Evolutionary conservation across 495 filamentous ascomycete genomes (phyloP), one percentile per base, ranked within the genome.

Genomic region (Ascobolus immersus): DNA sequence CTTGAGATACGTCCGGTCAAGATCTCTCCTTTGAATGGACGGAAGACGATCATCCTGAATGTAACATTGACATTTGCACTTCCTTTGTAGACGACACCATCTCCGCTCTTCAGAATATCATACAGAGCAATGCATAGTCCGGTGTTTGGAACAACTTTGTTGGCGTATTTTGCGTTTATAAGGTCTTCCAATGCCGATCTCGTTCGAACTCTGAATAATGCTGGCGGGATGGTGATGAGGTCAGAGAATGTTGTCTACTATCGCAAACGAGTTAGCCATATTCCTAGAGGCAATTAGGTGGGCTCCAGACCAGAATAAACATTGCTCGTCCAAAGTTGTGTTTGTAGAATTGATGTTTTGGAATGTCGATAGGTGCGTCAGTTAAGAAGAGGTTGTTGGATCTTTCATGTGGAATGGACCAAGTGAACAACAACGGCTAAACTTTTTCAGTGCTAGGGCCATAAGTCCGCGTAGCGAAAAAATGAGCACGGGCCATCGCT

Each of bases 91-190:
- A 94, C 81, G 23, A 84, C 58, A 21, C 89, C 89, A 48, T 96
- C 89, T 1, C 82, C 89, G 4, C 75, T 71, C 43, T 69, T 70
- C 9, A 84, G 52, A 2, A 96, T 57, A 44, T 92, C 82, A 54
- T 75, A 93, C 37, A 96, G 62, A 44, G 73, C 79, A 37, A 96
- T 76, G 47, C 80, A 92, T 2, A 96, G 68, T 7, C 86, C 86
- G 22, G 92, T 65, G 43, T 89, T 81, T 7, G 39, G 42, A 10
- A 58, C 36, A 32, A 79, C 75, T 53, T 80, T 84, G 58, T 96
- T 89, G 33, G 84, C 69, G 53, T 91, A 96, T 56, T 94, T 96
- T 36, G 68, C 64, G 44, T 94, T 91, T 55, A 96, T 81, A 40
- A 76, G 78, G 51, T 94, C 81, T 53, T 92, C 77, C 38, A 96